A percentile compares a stretch with the other conserved stretches of the same genome.
phyloP scores from a whole-genome alignment of 768 basidiomycete genomes.

The Suillus spraguei region DNA sequence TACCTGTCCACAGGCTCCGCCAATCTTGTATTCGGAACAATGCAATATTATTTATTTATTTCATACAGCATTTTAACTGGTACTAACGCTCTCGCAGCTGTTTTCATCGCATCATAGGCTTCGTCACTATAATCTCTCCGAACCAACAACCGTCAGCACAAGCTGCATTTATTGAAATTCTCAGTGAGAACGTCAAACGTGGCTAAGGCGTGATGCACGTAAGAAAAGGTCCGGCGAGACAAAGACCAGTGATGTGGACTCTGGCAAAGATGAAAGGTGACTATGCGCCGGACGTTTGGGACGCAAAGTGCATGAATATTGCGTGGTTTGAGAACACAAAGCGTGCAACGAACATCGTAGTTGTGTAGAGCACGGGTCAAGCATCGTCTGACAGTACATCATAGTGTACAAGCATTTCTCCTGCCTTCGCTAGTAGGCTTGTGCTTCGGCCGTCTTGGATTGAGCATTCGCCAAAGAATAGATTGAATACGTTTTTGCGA shows the following conservation, averaged over 20 bases:
- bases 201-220: conserved; percentile 80
- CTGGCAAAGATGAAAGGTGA: conserved; percentile 82
- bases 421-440: conserved; percentile 71
- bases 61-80: too few relatives aligned
- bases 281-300: conserved; percentile 63
- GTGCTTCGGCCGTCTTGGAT: conserved; percentile 80
- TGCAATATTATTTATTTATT: too few relatives aligned
- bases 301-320: conserved; percentile 35
- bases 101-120: conserved; percentile 79
- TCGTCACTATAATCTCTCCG: conserved; percentile 69
- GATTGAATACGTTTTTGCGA: conserved; percentile 68
- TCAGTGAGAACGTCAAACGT: conserved; percentile 94
- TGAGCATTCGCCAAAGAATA: conserved; percentile 70
- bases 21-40: neutral
- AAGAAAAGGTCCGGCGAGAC: conserved; percentile 88
- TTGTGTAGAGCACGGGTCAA: conserved; percentile 53
- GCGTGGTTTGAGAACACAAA: conserved; percentile 22
- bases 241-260: conserved; percentile 90
- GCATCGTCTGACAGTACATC: conserved; percentile 78
- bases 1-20: neutral
- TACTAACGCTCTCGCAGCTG: conserved; percentile 76
- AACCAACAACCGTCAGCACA: conserved; percentile 73
- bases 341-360: conserved; percentile 46
- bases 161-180: conserved; percentile 93
- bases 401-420: conserved; percentile 89